Conservation (phyloP, 23 red algal genomes). For the Chondrus crispus region DNA sequence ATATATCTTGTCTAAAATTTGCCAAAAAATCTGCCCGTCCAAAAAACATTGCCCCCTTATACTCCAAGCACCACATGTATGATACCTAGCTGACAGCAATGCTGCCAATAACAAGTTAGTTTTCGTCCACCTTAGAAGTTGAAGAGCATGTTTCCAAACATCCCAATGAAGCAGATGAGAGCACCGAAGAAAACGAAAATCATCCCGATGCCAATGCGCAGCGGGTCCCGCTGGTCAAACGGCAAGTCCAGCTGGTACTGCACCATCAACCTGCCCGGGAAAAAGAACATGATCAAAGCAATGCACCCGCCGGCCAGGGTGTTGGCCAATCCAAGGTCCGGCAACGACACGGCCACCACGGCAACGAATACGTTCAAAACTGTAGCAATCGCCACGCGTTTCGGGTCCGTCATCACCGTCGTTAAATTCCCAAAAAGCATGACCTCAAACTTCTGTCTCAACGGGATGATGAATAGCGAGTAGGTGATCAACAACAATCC, state of each 20-base stretch:
- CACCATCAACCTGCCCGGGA: constrained; percentile 63
- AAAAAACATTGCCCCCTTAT: no score
- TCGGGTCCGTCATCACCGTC: constrained; percentile 8
- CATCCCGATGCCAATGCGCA: constrained; percentile 23
- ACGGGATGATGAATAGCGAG: constrained; percentile 82
- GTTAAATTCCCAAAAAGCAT: constrained; percentile 25
- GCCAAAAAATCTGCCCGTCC: no score
- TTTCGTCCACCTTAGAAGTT: neutral
- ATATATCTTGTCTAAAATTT: no score
- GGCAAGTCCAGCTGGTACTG: constrained; percentile 21
- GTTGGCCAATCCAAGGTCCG: constrained; percentile 69
- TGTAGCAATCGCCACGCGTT: constrained; percentile 32
- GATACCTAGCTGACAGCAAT: neutral
- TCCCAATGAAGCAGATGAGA: constrained; percentile 41
- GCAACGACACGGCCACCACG: constrained; percentile 26
- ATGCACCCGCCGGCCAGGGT: constrained; percentile 76
- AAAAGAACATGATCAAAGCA: constrained; percentile 80
- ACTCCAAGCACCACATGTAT: no score
- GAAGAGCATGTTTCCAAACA: constrained; percentile 54
- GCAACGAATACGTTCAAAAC: constrained; percentile 46
- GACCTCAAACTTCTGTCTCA: constrained; percentile 65
- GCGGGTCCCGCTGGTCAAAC: constrained; percentile 23
- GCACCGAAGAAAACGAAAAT: constrained; percentile 53
- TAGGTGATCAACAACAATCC: constrained; percentile 69
- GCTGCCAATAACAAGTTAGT: neutral